Percentiles rank a stretch among this genome's conserved stretches.
Conservation (phyloP, 257 asterid genomes). For the Gynochthodes officinalis region DNA sequence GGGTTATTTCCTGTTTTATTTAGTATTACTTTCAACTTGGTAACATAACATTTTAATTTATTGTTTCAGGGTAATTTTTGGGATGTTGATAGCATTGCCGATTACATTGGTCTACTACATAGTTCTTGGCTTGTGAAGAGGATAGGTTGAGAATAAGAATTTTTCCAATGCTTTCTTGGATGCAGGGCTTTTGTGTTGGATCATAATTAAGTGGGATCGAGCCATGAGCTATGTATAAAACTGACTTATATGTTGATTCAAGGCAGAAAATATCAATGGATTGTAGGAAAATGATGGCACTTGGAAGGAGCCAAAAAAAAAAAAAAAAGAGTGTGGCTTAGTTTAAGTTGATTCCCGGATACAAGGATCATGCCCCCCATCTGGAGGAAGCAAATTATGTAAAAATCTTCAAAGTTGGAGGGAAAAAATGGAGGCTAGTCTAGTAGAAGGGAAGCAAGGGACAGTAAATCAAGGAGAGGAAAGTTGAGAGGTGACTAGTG, state of each 20-base stretch:
- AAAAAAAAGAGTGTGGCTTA: not conserved
- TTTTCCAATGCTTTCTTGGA: not conserved
- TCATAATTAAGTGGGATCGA: not conserved
- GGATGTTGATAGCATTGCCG: slow-evolving; percentile 68
- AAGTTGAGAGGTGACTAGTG: not conserved
- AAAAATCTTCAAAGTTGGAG: slow-evolving; percentile 24
- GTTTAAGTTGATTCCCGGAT: slow-evolving; percentile 22
- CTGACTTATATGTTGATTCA: slow-evolving; percentile 14
- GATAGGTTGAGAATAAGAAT: not conserved
- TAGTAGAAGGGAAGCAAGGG: slow-evolving; percentile 32
- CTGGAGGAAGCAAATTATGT: slow-evolving; percentile 15
- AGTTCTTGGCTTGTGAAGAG: slow-evolving; percentile 44
- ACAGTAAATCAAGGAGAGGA: slow-evolving; percentile 34
- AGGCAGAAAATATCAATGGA: slow-evolving; percentile 6
- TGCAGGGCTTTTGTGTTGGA: not conserved
- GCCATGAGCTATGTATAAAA: not conserved
- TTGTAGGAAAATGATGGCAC: not conserved
- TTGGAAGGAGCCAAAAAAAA: slow-evolving; percentile 10
- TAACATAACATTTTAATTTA: not conserved
- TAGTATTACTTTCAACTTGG: not conserved
- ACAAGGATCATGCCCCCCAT: slow-evolving; percentile 27
- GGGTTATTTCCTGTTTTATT: not conserved
- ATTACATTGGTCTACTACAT: slow-evolving; percentile 57
- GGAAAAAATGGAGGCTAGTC: slow-evolving; percentile 24
- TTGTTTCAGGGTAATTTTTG: slow-evolving; percentile 45